phyloP scores from a whole-genome alignment of 768 basidiomycete genomes.

The Epithele typhae region DNA sequence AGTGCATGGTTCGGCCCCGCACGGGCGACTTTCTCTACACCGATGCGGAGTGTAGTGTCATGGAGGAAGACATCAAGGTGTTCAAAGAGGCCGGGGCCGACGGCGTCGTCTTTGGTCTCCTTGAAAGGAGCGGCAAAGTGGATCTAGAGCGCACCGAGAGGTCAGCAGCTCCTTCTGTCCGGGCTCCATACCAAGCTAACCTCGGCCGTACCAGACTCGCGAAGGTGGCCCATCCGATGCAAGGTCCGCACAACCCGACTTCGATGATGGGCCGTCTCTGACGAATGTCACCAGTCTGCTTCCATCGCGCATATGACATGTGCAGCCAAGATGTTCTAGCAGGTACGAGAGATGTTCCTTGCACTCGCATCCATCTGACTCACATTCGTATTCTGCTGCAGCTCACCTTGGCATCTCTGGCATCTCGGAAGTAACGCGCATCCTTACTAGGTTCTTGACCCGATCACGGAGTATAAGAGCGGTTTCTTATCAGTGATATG shows the following conservation, averaged over 20 bases:
- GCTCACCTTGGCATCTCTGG: constrained; percentile 40
- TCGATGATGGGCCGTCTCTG: too few relatives aligned
- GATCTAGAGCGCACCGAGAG: constrained; percentile 54
- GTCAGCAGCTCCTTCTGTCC: constrained; percentile 35
- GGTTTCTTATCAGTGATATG: too few relatives aligned
- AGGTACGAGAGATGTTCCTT: constrained; percentile 35
- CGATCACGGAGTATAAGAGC: too few relatives aligned
- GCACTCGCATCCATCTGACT: background rate
- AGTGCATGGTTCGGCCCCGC: constrained; percentile 82
- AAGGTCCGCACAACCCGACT: constrained; percentile 42
- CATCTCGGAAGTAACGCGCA: constrained; percentile 65
- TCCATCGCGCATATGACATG: constrained; percentile 81
- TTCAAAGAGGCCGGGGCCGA: constrained; percentile 55
- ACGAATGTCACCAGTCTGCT: constrained; percentile 49
- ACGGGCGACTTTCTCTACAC: constrained; percentile 78
- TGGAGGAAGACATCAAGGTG: constrained; percentile 64
- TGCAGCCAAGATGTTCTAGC: constrained; percentile 41
- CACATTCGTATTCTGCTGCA: constrained; percentile 7
- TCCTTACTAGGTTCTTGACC: constrained; percentile 80
- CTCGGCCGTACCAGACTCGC: constrained; percentile 42
- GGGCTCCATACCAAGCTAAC: too few relatives aligned
- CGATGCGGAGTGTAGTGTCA: constrained; percentile 59
- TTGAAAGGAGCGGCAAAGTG: constrained; percentile 52
- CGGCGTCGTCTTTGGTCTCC: constrained; percentile 65
- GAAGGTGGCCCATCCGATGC: constrained; percentile 51